Evolutionary conservation across 163 green algal genomes (phyloP).

Genomic region (Scenedesmus sp.): DNA sequence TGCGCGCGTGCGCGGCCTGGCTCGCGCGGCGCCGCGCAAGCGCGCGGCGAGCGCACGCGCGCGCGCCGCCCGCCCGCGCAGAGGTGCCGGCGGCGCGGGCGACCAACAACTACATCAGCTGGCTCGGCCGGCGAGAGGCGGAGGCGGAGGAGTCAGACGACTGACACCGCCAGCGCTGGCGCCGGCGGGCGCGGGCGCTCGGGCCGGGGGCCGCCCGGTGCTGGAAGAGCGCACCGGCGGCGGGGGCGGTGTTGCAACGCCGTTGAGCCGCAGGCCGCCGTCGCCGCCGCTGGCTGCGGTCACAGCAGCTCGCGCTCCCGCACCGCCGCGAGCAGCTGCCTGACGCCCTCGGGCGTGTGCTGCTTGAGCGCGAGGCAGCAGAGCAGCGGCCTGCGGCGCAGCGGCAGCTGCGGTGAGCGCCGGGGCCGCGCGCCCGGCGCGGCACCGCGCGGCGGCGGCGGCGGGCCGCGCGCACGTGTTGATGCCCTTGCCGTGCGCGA

Average conservation of each 20-base stretch:
- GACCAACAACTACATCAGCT: not conserved
- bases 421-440: too few species aligned
- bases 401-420: too few species aligned
- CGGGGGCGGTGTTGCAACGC: too few species aligned
- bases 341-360: slow-evolving; percentile 21
- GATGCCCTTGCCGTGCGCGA: slow-evolving; percentile 24
- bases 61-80: too few species aligned
- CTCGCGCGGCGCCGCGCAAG: not conserved
- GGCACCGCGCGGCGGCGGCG: slow-evolving; percentile 3
- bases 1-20: not conserved
- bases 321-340: slow-evolving; percentile 49
- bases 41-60: not conserved
- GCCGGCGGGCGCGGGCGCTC: too few species aligned
- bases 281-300: not conserved
- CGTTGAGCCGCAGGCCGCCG: not conserved
- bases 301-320: slow-evolving; percentile 36
- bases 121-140: not conserved
- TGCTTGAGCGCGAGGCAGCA: slow-evolving; percentile 46
- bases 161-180: too few species aligned
- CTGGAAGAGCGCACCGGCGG: too few species aligned
- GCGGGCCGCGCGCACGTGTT: slow-evolving; percentile 36
- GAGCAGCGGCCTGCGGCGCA: slow-evolving; percentile 47
- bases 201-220: too few species aligned
- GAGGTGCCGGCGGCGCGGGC: too few species aligned
- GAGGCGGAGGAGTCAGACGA: too few species aligned